Base-by-base conservation (phyloP, 179 eudicot species). In the Amaranthus tricolor region DNA sequence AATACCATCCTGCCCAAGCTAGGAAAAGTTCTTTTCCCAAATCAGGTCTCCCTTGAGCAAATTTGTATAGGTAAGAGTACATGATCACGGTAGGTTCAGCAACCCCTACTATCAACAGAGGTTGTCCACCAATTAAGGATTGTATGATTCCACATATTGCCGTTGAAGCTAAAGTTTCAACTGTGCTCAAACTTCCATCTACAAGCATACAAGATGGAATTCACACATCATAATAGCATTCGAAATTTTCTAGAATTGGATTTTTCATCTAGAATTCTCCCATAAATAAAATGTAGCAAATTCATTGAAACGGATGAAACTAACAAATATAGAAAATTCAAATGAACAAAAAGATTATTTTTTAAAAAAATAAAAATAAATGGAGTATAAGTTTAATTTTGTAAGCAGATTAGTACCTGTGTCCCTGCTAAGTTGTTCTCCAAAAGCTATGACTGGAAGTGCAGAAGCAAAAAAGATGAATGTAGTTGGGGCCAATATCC, bases 81-180 rank as follows among this genome's bases (percentile, higher is more conserved):
- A 90, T 88, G 4, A 90, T 90, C 69, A 88, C 90, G 58, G 94
- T 90, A 31, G 94, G 94, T 75, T 90, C 94, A 43, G 94, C 94
- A 79, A 90, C 91, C 60, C 94, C 94, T 49, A 90, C 45, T 40
- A 90, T 88, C 77, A 90, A 59, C 6, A 90, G 85, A 76, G 94
- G 94, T 52, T 90, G 94, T 44, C 94, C 94, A 57, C 94, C 94
- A 44, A 86, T 6, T 47, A 90, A 76, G 5, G 94, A 86, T 74
- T 90, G 94, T 73, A 90, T 84, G 76, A 90, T 88, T 5, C 94
- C 94, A 85, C 94, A 90, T 70, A 90, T 80, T 57, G 94, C 94
- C 13, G 94, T 90, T 64, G 94, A 88, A 76, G 91, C 91, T 66
- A 90, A 77, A 20, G 94, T 88, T 56, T 90, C 94, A 11, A 90